Evolutionary conservation across 225 moss, liverwort and hornwort species (phyloP).

Genomic region (Asterella californica): DNA sequence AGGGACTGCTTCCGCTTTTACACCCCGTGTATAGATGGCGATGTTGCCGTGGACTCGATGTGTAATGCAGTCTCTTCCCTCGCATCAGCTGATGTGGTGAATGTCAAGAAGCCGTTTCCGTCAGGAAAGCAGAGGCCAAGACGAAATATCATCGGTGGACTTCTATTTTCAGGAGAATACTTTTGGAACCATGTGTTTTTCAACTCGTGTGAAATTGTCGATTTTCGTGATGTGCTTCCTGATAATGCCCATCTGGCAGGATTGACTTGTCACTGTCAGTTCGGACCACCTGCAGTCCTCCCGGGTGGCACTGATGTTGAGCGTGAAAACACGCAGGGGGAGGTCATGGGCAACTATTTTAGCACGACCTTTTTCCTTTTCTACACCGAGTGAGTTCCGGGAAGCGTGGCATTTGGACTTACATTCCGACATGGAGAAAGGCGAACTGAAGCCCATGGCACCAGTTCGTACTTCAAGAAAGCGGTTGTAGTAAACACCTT

Average conservation of each 20-base stretch:
- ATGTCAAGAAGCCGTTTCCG: not conserved
- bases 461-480: not conserved
- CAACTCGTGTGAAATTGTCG: slow-evolving; percentile 1
- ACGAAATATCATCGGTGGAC: slow-evolving; percentile 22
- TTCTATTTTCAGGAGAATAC: slow-evolving; percentile 26
- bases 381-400: slow-evolving; percentile 6
- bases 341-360: slow-evolving; percentile 23
- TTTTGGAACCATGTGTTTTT: slow-evolving; percentile 24
- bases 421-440: not conserved
- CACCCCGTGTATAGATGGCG: slow-evolving; percentile 19
- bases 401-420: not conserved
- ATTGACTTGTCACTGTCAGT: slow-evolving; percentile 21
- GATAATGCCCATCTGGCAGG: slow-evolving; percentile 21
- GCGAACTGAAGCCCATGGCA: not conserved
- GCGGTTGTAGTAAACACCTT: not conserved
- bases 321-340: slow-evolving; percentile 10
- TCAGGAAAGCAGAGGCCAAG: slow-evolving; percentile 1
- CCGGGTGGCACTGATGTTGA: slow-evolving; percentile 10
- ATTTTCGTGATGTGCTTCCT: slow-evolving; percentile 8
- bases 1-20: slow-evolving; percentile 34
- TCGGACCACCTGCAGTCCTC: slow-evolving; percentile 34
- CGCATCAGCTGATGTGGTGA: not conserved
- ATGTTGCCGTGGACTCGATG: slow-evolving; percentile 17
- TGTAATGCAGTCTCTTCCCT: slow-evolving; percentile 17
- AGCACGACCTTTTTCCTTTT: slow-evolving; percentile 32